Evolutionary conservation across 2,329 filamentous ascomycete genomes (phyloP).

Genomic region (Massarina eburnea): DNA sequence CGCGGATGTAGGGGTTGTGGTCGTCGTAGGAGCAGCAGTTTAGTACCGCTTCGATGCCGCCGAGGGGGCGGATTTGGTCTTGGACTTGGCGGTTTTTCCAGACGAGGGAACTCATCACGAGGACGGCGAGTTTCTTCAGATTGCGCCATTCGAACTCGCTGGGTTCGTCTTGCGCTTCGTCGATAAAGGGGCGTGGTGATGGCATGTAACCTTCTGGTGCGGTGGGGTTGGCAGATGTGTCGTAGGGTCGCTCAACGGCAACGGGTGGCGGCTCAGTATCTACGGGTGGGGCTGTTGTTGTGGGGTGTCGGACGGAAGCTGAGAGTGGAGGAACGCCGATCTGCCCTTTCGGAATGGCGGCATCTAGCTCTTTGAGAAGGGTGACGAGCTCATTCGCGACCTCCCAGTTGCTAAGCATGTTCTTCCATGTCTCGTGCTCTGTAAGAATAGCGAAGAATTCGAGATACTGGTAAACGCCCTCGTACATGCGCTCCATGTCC

Average conservation of each 20-base stretch:
- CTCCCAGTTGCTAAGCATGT: slow-evolving; percentile 88
- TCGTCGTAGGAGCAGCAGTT: slow-evolving; percentile 91
- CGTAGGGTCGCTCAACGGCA: slow-evolving; percentile 68
- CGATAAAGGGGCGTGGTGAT: slow-evolving; percentile 50
- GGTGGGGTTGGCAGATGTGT: slow-evolving; percentile 47
- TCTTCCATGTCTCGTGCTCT: slow-evolving; percentile 80
- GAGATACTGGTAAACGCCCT: slow-evolving; percentile 90
- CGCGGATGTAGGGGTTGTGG: slow-evolving; percentile 90
- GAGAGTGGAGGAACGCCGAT: slow-evolving; percentile 61
- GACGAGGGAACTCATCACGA: slow-evolving; percentile 84
- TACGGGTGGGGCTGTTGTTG: slow-evolving; percentile 31
- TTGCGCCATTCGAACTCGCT: slow-evolving; percentile 74
- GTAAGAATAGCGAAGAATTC: slow-evolving; percentile 91
- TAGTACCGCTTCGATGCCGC: slow-evolving; percentile 83
- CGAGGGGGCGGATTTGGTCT: slow-evolving; percentile 80
- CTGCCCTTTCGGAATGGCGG: slow-evolving; percentile 72
- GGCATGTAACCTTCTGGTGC: slow-evolving; percentile 49
- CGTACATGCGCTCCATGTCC: slow-evolving; percentile 97
- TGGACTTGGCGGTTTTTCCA: slow-evolving; percentile 86
- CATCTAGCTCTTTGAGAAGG: slow-evolving; percentile 82
- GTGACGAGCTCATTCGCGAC: slow-evolving; percentile 86
- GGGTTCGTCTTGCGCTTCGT: slow-evolving; percentile 57
- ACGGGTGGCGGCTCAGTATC: slow-evolving; percentile 38
- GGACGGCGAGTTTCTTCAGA: slow-evolving; percentile 88
- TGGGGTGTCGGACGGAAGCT: slow-evolving; percentile 30